A percentile compares a stretch with the other conserved stretches of the same genome.
phyloP scores from a whole-genome alignment of 2,329 filamentous ascomycete genomes.

The Penicillium expansum region DNA sequence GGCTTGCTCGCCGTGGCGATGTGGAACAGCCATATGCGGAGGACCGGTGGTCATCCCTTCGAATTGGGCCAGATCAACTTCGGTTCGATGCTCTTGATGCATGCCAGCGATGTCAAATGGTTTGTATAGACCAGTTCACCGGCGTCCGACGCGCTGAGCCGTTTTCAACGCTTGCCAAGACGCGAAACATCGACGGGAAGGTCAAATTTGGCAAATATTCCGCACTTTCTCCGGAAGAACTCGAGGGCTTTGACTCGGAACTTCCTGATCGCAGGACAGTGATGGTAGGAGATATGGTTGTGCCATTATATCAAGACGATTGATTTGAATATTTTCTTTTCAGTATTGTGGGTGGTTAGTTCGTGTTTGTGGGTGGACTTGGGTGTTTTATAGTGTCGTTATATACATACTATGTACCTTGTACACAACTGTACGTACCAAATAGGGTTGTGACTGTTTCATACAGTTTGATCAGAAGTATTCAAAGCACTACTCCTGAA shows the following conservation, averaged over 20 bases:
- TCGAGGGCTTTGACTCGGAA: slow-evolving; percentile 14
- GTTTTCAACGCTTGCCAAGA: slow-evolving; percentile 83
- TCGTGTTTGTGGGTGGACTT: background rate
- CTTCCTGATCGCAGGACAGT: slow-evolving; percentile 27
- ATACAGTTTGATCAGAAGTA: background rate
- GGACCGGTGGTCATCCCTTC: slow-evolving; percentile 70
- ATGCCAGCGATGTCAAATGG: slow-evolving; percentile 91
- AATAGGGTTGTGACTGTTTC: background rate
- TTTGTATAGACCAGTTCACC: slow-evolving; percentile 85
- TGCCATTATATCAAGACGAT: slow-evolving; percentile 28
- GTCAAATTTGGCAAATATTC: slow-evolving; percentile 86
- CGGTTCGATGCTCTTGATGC: slow-evolving; percentile 66
- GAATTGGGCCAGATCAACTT: slow-evolving; percentile 54
- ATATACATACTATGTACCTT: background rate
- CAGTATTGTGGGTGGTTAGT: background rate
- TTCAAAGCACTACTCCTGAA: background rate
- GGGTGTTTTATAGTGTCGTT: background rate
- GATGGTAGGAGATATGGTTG: slow-evolving; percentile 42
- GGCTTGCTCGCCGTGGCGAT: slow-evolving; percentile 43
- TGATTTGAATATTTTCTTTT: background rate
- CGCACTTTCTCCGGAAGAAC: slow-evolving; percentile 39
- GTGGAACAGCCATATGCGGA: slow-evolving; percentile 67
- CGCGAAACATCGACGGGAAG: slow-evolving; percentile 75
- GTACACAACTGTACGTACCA: background rate
- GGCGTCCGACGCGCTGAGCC: slow-evolving; percentile 78